A percentile compares a stretch with the other conserved stretches of the same genome.
These are phyloP conservation scores for Zymoseptoria ardabiliae DNA, from an alignment of 2,329 filamentous ascomycete species.

Conservation along the genomic window DNA sequence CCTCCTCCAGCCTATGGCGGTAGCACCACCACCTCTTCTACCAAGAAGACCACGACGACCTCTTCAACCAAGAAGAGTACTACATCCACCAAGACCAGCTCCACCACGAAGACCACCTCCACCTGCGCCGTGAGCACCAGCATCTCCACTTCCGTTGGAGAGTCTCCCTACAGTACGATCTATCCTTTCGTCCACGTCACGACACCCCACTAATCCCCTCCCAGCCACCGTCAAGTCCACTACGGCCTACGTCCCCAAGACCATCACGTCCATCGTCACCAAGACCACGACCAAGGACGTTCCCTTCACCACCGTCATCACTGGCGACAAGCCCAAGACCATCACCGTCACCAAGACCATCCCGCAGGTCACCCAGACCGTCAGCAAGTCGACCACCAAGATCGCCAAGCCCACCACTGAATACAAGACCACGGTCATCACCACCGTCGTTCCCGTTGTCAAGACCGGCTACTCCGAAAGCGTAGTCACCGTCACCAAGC, in stretches of 20 bases:
- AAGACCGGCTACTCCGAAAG: not conserved
- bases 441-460: slow-evolving; percentile 3
- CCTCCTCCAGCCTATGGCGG: not conserved
- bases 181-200: not conserved
- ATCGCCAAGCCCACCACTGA: slow-evolving; percentile 4
- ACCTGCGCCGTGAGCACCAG: slow-evolving; percentile 8
- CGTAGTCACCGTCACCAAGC: not conserved
- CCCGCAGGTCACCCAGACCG: not conserved
- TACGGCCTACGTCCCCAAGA: slow-evolving; percentile 4
- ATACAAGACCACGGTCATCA: not conserved
- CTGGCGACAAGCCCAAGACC: slow-evolving; percentile 2
- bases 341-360: slow-evolving; percentile 3
- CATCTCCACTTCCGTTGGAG: slow-evolving; percentile 6
- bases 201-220: not conserved
- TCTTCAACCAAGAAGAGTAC: not conserved
- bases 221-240: slow-evolving; percentile 4
- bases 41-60: not conserved
- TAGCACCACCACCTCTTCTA: not conserved
- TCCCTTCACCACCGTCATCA: not conserved
- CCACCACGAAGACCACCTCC: not conserved
- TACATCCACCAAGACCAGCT: not conserved
- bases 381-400: slow-evolving; percentile 1
- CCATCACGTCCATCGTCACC: slow-evolving; percentile 2
- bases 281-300: not conserved
- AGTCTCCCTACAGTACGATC: slow-evolving; percentile 3